Percentiles rank a stretch among this genome's conserved stretches.
Conservation (phyloP, 805 yeast genomes). For the Kazachstania psychrophila region DNA sequence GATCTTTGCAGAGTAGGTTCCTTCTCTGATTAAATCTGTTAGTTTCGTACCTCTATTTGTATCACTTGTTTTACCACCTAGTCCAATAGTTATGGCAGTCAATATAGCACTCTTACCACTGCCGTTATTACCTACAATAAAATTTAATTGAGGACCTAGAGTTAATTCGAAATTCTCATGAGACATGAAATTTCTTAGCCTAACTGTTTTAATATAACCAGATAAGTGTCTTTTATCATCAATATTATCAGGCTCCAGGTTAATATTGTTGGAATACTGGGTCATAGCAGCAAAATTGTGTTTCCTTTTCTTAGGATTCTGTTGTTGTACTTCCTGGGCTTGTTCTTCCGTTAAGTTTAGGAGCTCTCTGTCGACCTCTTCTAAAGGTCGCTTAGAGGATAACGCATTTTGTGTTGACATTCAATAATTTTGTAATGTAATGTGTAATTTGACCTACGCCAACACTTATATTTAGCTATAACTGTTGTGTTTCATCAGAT, state of each 20-base stretch:
- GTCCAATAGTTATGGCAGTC: slow-evolving; percentile 77
- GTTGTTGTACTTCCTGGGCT: slow-evolving; percentile 7
- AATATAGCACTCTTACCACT: slow-evolving; percentile 84
- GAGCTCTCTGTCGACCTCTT: slow-evolving; percentile 14
- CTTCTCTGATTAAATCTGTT: slow-evolving; percentile 66
- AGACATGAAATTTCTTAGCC: slow-evolving; percentile 76
- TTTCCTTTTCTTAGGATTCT: slow-evolving; percentile 14
- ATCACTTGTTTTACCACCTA: slow-evolving; percentile 81
- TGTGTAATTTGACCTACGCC: no score
- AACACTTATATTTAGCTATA: no score
- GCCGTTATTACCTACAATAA: slow-evolving; percentile 85
- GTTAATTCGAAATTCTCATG: slow-evolving; percentile 70
- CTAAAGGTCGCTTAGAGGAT: slow-evolving; percentile 9
- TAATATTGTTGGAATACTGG: slow-evolving; percentile 11
- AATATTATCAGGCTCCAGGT: background rate
- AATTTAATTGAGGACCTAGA: slow-evolving; percentile 72
- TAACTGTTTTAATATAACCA: slow-evolving; percentile 60
- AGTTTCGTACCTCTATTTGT: slow-evolving; percentile 77
- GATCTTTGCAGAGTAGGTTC: slow-evolving; percentile 59
- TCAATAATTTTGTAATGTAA: no score
- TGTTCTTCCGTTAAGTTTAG: slow-evolving; percentile 11
- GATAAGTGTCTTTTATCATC: slow-evolving; percentile 24
- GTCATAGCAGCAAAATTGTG: slow-evolving; percentile 24
- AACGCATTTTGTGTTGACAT: no score
- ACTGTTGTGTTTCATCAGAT: no score